Conservation (phyloP, 768 basidiomycete species). For the Pholiota molesta region DNA sequence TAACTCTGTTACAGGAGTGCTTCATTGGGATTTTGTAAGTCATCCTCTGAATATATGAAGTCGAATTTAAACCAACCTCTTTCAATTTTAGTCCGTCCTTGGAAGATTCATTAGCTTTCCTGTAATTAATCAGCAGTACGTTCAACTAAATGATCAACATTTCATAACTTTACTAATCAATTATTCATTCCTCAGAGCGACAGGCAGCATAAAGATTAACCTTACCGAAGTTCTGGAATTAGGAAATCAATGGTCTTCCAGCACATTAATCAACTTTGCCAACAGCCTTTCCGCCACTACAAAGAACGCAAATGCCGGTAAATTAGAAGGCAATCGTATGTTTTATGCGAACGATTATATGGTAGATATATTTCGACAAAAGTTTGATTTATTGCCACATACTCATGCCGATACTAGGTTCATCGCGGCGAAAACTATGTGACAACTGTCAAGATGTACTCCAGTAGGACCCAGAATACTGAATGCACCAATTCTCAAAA, state of each 20-base stretch:
- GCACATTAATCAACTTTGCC: constrained; percentile 40
- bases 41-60: not conserved
- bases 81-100: constrained; percentile 51
- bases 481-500: constrained; percentile 72
- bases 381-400: not conserved
- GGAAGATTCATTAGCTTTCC: constrained; percentile 73
- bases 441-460: constrained; percentile 65
- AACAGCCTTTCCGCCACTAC: constrained; percentile 36
- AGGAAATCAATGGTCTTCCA: constrained; percentile 55
- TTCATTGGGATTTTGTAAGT: constrained; percentile 78
- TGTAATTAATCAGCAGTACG: constrained; percentile 47
- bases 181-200: constrained; percentile 43
- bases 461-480: constrained; percentile 57
- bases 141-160: not conserved
- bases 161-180: not conserved
- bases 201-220: constrained; percentile 56
- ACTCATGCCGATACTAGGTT: constrained; percentile 40
- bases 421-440: constrained; percentile 64
- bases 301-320: constrained; percentile 55
- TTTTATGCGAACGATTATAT: constrained; percentile 73
- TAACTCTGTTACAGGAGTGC: constrained; percentile 54
- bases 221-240: constrained; percentile 52
- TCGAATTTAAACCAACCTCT: constrained; percentile 4
- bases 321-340: constrained; percentile 58
- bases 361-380: constrained; percentile 29